These are phyloP conservation scores for Aquilaria malaccensis DNA, from an alignment of 345 rosid genomes.

Conservation along the genomic window DNA sequence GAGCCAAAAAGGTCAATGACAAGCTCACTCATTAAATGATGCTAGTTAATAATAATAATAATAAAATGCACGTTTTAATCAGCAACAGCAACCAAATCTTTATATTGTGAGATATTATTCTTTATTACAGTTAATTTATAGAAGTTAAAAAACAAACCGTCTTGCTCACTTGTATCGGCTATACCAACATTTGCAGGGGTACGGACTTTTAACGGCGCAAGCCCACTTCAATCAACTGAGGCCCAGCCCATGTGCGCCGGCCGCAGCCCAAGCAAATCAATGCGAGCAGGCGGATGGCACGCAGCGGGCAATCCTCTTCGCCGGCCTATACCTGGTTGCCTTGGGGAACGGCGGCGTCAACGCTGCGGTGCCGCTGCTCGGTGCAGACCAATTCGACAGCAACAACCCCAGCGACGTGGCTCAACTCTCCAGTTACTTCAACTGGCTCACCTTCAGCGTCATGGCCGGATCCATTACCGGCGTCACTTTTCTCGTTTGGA, in stretches of 20 bases:
- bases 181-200: conserved; percentile 30
- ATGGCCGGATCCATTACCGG: conserved; percentile 39
- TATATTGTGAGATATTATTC: too few relatives aligned
- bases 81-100: too few relatives aligned
- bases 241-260: conserved; percentile 41
- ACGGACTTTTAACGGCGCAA: conserved; percentile 35
- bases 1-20: too few relatives aligned
- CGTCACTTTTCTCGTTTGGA: conserved; percentile 45
- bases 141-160: too few relatives aligned
- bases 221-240: conserved; percentile 46
- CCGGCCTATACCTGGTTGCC: conserved; percentile 52
- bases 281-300: conserved; percentile 29
- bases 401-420: conserved; percentile 40
- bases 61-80: too few relatives aligned
- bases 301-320: conserved; percentile 32
- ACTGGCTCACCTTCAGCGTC: conserved; percentile 52
- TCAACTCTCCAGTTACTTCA: conserved; percentile 44
- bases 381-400: conserved; percentile 55
- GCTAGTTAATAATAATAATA: too few relatives aligned
- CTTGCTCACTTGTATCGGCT: too few relatives aligned
- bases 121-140: too few relatives aligned
- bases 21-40: too few relatives aligned
- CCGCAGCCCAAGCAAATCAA: conserved; percentile 19
- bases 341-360: conserved; percentile 50
- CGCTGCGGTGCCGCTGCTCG: conserved; percentile 45